A percentile compares a stretch with the other conserved stretches of the same genome.
These are phyloP conservation scores for Brassica cretica DNA, from an alignment of 345 rosid species.

Conservation along the genomic window DNA sequence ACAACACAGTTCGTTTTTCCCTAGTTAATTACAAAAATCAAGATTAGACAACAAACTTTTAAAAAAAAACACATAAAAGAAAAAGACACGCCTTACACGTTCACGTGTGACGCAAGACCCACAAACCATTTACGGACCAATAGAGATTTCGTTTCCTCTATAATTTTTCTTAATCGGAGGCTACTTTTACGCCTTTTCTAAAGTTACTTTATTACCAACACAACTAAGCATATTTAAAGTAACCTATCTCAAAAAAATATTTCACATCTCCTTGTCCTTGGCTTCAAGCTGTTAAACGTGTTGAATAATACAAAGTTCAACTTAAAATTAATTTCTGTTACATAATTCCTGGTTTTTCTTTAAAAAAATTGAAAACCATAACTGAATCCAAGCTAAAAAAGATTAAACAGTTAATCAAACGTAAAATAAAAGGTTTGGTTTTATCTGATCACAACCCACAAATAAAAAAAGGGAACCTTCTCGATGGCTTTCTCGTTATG, in stretches of 20 bases:
- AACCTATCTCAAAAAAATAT: background rate
- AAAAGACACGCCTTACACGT: slow-evolving; percentile 37
- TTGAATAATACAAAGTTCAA: background rate
- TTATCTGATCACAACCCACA: background rate
- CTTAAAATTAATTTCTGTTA: background rate
- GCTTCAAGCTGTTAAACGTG: slow-evolving; percentile 12
- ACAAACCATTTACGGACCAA: slow-evolving; percentile 6
- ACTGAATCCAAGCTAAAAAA: background rate
- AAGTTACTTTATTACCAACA: slow-evolving; percentile 29
- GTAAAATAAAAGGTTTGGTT: background rate
- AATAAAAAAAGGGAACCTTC: background rate
- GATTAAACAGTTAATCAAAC: background rate
- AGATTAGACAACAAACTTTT: background rate
- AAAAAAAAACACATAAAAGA: background rate
- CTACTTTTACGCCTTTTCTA: background rate
- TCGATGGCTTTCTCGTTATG: background rate
- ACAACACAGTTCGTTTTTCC: background rate
- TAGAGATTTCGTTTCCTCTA: slow-evolving; percentile 1
- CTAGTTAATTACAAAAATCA: background rate
- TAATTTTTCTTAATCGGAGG: slow-evolving; percentile 22
- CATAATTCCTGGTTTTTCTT: background rate
- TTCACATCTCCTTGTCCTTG: background rate
- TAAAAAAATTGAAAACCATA: background rate
- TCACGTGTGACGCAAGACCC: slow-evolving; percentile 24
- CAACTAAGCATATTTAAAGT: background rate